A percentile compares a stretch with the other conserved stretches of the same genome.
Evolutionary conservation across 2,329 filamentous ascomycete genomes (phyloP).

Genomic region (Chaetomiaceae sp.): DNA sequence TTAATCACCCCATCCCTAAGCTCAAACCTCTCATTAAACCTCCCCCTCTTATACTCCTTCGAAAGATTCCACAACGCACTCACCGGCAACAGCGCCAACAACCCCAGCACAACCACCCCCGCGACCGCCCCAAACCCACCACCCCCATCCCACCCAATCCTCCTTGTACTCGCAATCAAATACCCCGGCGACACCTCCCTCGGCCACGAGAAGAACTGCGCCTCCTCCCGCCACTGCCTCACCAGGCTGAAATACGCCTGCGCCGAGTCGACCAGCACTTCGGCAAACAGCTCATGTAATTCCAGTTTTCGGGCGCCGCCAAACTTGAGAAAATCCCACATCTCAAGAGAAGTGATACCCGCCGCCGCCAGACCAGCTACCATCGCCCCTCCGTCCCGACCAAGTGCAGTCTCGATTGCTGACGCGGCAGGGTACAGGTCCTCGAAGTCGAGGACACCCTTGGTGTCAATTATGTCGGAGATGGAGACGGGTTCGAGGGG

Average conservation of each 20-base stretch:
- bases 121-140: not conserved
- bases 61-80: not conserved
- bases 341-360: not conserved
- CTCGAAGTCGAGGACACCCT: not conserved
- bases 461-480: not conserved
- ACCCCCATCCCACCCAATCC: not conserved
- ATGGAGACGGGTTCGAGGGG: not conserved
- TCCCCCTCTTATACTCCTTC: not conserved
- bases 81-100: not conserved
- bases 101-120: not conserved
- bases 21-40: not conserved
- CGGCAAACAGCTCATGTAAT: not conserved
- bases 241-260: not conserved
- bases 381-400: not conserved
- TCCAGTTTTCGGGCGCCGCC: not conserved
- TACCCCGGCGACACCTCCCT: not conserved
- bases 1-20: not conserved
- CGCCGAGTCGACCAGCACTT: not conserved
- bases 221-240: slow-evolving; percentile 3
- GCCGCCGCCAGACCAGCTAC: not conserved
- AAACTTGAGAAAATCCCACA: not conserved
- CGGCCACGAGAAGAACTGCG: slow-evolving; percentile 1
- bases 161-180: not conserved
- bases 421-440: not conserved
- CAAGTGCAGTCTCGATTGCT: not conserved